These are phyloP conservation scores for Allium fistulosum DNA, from an alignment of 106 monocot species.

Conservation along the genomic window DNA sequence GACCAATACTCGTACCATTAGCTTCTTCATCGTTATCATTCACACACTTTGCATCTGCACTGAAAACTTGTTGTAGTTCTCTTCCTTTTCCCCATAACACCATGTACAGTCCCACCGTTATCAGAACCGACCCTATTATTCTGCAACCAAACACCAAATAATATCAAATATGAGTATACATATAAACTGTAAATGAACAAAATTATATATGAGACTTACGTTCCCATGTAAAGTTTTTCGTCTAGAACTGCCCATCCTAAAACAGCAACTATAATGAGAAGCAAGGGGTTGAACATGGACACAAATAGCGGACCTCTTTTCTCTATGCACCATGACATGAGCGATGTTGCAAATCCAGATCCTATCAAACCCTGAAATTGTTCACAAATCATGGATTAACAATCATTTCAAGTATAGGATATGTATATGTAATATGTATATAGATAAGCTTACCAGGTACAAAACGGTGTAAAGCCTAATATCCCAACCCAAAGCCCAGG, in stretches of 20 bases:
- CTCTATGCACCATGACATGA: constrained; percentile 75
- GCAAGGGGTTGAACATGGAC: constrained; percentile 77
- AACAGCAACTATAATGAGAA: constrained; percentile 63
- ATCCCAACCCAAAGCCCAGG: constrained; percentile 66
- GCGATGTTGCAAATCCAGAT: constrained; percentile 44
- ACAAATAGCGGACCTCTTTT: constrained; percentile 61
- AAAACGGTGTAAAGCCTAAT: constrained; percentile 45
- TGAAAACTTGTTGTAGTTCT: background rate
- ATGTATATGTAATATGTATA: no score
- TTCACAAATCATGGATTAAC: background rate
- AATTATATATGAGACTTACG: constrained; percentile 16
- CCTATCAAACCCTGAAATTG: constrained; percentile 45
- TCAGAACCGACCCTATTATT: background rate
- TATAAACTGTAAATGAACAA: no score
- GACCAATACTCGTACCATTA: background rate
- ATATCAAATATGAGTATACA: no score
- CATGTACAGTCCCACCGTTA: constrained; percentile 4
- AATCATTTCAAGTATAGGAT: background rate
- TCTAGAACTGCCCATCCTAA: constrained; percentile 71
- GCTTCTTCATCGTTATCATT: background rate
- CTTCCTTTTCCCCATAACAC: constrained; percentile 6
- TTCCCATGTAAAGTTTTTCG: constrained; percentile 66
- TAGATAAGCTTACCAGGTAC: constrained; percentile 40
- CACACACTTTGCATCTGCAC: background rate
- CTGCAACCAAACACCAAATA: background rate